Conservation (phyloP, 2,329 filamentous ascomycete species). For the Cryphonectria naterciae region DNA sequence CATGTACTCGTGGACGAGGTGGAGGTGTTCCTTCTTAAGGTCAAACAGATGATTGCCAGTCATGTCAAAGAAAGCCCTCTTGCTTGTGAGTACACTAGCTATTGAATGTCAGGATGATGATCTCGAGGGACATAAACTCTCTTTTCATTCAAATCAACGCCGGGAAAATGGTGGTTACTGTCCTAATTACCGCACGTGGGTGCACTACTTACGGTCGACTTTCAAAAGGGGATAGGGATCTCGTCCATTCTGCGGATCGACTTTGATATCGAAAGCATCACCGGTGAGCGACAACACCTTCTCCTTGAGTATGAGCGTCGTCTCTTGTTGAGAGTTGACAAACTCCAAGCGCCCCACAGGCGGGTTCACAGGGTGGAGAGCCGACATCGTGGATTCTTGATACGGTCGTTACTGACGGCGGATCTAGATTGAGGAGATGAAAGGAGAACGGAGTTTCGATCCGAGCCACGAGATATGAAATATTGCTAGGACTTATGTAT, state of each 20-base stretch:
- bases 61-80: slow-evolving; percentile 61
- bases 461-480: not conserved
- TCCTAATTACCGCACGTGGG: not conserved
- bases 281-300: slow-evolving; percentile 64
- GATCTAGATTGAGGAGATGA: not conserved
- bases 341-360: slow-evolving; percentile 37
- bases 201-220: slow-evolving; percentile 40
- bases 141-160: not conserved
- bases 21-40: slow-evolving; percentile 56
- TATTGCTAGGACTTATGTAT: not conserved
- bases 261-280: slow-evolving; percentile 67
- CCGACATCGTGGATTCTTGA: not conserved
- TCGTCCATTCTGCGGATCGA: slow-evolving; percentile 49
- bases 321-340: slow-evolving; percentile 37
- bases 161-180: not conserved
- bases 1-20: slow-evolving; percentile 54
- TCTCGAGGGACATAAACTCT: not conserved
- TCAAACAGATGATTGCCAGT: slow-evolving; percentile 59
- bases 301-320: slow-evolving; percentile 63
- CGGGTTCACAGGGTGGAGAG: slow-evolving; percentile 29
- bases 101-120: not conserved
- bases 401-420: not conserved
- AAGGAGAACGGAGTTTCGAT: not conserved
- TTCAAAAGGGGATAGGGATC: slow-evolving; percentile 50
- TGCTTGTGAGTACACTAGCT: slow-evolving; percentile 47